Conservation (phyloP, 2,329 filamentous ascomycete species). For the Phialophora expanda region DNA sequence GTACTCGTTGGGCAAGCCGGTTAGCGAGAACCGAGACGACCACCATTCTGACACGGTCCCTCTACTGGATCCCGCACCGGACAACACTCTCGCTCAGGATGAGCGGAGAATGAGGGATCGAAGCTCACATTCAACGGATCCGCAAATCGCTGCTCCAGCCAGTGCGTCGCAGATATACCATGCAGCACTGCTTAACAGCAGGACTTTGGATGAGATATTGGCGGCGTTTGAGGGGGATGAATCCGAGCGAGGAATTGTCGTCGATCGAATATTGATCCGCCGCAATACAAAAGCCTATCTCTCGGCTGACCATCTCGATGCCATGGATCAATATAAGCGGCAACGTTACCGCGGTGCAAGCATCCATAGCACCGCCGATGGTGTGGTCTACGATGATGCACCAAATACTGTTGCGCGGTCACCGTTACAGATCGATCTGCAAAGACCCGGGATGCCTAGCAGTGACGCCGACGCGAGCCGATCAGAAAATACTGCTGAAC, state of each 20-base stretch:
- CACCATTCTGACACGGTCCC: constrained; percentile 14
- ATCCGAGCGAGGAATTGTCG: neutral
- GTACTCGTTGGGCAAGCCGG: constrained; percentile 21
- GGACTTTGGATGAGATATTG: constrained; percentile 31
- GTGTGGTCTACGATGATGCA: constrained; percentile 5
- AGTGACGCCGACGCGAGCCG: neutral
- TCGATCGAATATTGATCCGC: constrained; percentile 3
- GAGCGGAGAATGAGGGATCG: constrained; percentile 5
- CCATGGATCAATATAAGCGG: constrained; percentile 2
- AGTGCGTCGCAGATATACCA: constrained; percentile 31
- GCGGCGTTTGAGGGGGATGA: constrained; percentile 27
- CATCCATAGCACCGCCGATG: constrained; percentile 16
- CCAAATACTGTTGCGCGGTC: neutral
- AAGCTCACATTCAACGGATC: neutral
- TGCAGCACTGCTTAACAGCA: constrained; percentile 28
- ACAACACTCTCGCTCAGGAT: constrained; percentile 17
- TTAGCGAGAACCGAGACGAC: constrained; percentile 23
- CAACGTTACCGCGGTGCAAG: constrained; percentile 23
- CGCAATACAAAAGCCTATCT: constrained; percentile 6
- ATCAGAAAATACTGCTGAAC: neutral
- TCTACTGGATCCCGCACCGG: neutral
- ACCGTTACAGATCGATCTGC: neutral
- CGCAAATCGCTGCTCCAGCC: constrained; percentile 12
- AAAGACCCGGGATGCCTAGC: neutral
- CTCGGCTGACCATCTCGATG: neutral